Evolutionary conservation across 164 flowering plant genomes (phyloP).

Genomic region (Platanus orientalis): DNA sequence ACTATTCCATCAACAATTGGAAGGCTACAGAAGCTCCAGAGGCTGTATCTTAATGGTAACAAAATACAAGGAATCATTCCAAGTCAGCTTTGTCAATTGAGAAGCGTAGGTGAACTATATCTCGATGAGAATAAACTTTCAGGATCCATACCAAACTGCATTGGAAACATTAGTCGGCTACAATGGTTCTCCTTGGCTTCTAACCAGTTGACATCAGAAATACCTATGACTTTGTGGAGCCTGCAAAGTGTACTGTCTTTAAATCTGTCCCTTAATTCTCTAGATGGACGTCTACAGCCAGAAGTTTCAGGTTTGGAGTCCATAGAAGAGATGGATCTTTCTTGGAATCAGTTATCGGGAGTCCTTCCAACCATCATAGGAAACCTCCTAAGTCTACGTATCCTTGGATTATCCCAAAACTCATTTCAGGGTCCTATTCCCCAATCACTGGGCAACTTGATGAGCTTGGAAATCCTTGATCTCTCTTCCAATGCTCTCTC

Average conservation of each 20-base stretch:
- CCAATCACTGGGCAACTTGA: neutral
- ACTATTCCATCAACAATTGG: slow-evolving; percentile 20
- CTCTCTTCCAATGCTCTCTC: slow-evolving; percentile 9
- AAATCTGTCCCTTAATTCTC: neutral
- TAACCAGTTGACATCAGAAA: neutral
- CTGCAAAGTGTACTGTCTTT: neutral
- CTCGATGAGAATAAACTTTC: slow-evolving; percentile 5
- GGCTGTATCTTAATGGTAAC: slow-evolving; percentile 12
- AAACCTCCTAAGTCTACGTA: too few species aligned
- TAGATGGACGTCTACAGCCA: neutral
- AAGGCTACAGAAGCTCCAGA: slow-evolving; percentile 9
- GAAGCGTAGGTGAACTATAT: neutral
- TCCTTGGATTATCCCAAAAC: neutral
- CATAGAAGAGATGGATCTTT: slow-evolving; percentile 1
- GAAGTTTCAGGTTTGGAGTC: neutral
- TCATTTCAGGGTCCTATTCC: slow-evolving; percentile 15
- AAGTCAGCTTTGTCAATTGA: slow-evolving; percentile 1
- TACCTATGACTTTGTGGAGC: neutral
- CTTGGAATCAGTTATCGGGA: slow-evolving; percentile 1
- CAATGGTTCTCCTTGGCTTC: neutral
- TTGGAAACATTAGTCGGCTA: neutral
- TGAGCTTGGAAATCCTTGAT: slow-evolving; percentile 2
- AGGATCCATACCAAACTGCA: slow-evolving; percentile 11
- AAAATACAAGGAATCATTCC: slow-evolving; percentile 7
- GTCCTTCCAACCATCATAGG: neutral